Evolutionary conservation across 805 yeast genomes (phyloP).

Genomic region (Debaryomyces maramus): DNA sequence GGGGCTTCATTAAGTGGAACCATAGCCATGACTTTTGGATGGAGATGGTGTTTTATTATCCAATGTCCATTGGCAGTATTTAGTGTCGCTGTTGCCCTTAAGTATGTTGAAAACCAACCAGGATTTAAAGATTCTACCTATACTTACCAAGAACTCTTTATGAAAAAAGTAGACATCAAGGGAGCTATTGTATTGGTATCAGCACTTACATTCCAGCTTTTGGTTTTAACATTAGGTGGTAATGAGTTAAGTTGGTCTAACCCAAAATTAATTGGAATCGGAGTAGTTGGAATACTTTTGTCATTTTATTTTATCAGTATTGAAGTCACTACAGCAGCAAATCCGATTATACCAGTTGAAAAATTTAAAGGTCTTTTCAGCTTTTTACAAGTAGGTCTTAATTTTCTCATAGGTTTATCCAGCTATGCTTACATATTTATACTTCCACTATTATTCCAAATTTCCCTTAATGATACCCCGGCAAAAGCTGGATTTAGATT

Average conservation of each 20-base stretch:
- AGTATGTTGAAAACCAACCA: conserved; percentile 27
- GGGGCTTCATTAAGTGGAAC: conserved; percentile 70
- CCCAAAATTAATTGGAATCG: conserved; percentile 12
- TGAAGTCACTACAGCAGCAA: conserved; percentile 23
- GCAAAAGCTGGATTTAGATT: conserved; percentile 43
- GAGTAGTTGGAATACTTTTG: conserved; percentile 13
- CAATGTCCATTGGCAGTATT: conserved; percentile 53
- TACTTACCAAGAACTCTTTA: conserved; percentile 5
- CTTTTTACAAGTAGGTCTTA: conserved; percentile 24
- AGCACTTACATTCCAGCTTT: conserved; percentile 31
- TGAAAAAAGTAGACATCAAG: conserved; percentile 29
- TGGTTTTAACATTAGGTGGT: conserved; percentile 26
- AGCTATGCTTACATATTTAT: conserved; percentile 42
- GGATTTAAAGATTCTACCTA: conserved; percentile 13
- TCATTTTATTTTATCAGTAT: conserved; percentile 15
- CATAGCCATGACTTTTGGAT: conserved; percentile 53
- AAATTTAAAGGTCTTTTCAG: conserved; percentile 23
- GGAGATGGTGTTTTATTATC: conserved; percentile 62
- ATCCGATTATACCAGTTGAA: conserved; percentile 34
- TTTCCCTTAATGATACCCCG: conserved; percentile 40
- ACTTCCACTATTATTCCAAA: conserved; percentile 43
- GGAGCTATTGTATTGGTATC: conserved; percentile 33
- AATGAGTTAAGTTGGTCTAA: conserved; percentile 18
- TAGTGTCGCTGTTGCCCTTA: conserved; percentile 35
- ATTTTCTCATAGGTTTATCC: conserved; percentile 38